Base-by-base conservation (phyloP, 352 stramenopile genomes). In the Elongisporangium undulatum region DNA sequence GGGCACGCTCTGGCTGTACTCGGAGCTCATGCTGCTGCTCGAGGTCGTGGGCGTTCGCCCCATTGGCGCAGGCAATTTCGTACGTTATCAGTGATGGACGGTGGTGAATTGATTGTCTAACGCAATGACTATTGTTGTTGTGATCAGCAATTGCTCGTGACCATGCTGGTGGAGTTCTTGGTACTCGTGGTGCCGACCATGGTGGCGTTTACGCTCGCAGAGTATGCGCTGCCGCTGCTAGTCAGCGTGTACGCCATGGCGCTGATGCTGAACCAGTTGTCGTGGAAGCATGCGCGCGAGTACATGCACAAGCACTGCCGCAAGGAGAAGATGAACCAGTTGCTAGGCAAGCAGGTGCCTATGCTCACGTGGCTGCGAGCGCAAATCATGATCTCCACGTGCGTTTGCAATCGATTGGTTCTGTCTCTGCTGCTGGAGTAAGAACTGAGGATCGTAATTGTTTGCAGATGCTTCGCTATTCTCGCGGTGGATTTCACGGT, bases 401-500 rank as follows among this genome's bases (percentile, higher is more conserved):
- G 65, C 23, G 78, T n/a, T 60, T 17, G 12, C 6, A 17, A n/a
- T 21, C 16, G n/a, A 26, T 34, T 53, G 9, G 5, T 3, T 53
- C 29, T 41, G 4, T 6, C 2, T 6, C 29, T 41, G 29, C 29
- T 41, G 29, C 13, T 41, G 8, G 5, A 41, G 29, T 41, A 13
- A 13, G 4, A 41, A 15, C 4, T 41, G 29, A 6, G 1, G 8
- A 15, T 1, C 29, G 29, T 41, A 34, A 56, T 49, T 41, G 10
- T 26, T 58, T 59, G 24, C 26, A 95, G 84, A 7, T 91, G 81
- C 34, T 90, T 95, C 34, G 85, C 88, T 39, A 99, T 99, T 58
- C 72, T 99, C n/a, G 97, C 97, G 2, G 96, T 99, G 4, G 97
- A 99, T 61, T 99, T 99, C 74, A 85, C 80, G 9, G 59, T 98